These are phyloP conservation scores for Petrea volubilis DNA, from an alignment of 257 asterid species.

Conservation along the genomic window DNA sequence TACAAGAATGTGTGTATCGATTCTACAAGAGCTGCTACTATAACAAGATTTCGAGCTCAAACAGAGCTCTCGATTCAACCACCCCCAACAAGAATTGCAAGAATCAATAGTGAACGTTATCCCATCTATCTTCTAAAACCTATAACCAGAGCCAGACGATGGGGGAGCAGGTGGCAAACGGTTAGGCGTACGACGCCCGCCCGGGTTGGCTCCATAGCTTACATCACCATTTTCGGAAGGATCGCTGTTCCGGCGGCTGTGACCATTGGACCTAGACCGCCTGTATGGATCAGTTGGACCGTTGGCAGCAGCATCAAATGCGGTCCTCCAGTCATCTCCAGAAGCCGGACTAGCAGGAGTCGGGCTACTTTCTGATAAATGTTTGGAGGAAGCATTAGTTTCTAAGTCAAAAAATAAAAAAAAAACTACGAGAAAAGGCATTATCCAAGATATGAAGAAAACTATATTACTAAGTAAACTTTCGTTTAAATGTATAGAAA, in stretches of 20 bases:
- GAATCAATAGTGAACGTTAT: slow-evolving; percentile 43
- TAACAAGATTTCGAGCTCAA: slow-evolving; percentile 46
- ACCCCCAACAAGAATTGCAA: slow-evolving; percentile 50
- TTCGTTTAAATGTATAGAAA: too few relatives aligned
- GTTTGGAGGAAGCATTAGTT: slow-evolving; percentile 4
- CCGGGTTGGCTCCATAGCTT: slow-evolving; percentile 43
- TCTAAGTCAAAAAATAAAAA: background rate
- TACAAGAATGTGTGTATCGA: slow-evolving; percentile 51
- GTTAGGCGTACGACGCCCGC: slow-evolving; percentile 72
- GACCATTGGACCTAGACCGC: slow-evolving; percentile 55
- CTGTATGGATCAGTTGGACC: slow-evolving; percentile 45
- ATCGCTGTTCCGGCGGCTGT: slow-evolving; percentile 63
- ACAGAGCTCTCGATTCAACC: slow-evolving; percentile 46
- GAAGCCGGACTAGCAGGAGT: slow-evolving; percentile 53
- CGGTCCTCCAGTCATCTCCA: slow-evolving; percentile 83
- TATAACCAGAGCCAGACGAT: slow-evolving; percentile 66
- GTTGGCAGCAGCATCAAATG: slow-evolving; percentile 79
- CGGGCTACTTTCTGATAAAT: slow-evolving; percentile 63
- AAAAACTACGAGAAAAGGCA: too few relatives aligned
- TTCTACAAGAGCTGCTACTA: slow-evolving; percentile 46
- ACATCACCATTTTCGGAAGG: slow-evolving; percentile 63
- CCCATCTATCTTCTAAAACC: slow-evolving; percentile 62
- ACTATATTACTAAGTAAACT: too few relatives aligned
- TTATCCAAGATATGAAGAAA: too few relatives aligned
- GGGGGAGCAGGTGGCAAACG: slow-evolving; percentile 96